Evolutionary conservation across 2,329 filamentous ascomycete genomes (phyloP).

Genomic region (Pyrenophora seminiperda): DNA sequence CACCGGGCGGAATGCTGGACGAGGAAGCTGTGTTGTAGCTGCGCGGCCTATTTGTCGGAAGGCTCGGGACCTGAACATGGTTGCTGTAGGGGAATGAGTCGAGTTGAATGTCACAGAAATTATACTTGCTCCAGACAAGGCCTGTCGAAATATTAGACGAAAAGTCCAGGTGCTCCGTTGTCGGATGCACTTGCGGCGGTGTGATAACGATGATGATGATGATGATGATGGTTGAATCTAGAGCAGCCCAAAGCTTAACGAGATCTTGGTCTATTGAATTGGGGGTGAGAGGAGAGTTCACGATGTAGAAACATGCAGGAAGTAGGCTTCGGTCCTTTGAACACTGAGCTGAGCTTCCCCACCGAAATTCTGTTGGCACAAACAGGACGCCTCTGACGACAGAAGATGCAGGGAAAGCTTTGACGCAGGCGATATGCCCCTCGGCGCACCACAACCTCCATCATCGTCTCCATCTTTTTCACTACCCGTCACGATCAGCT

Average conservation of each 20-base stretch:
- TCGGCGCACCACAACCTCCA: slow-evolving; percentile 9
- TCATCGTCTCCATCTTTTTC: slow-evolving; percentile 29
- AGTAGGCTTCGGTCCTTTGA: slow-evolving; percentile 15
- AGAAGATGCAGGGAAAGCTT: slow-evolving; percentile 29
- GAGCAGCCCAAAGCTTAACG: slow-evolving; percentile 13
- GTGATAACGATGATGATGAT: too few relatives aligned
- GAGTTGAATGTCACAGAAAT: not conserved
- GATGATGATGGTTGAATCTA: slow-evolving; percentile 8
- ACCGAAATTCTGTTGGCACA: slow-evolving; percentile 19
- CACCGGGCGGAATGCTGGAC: slow-evolving; percentile 25
- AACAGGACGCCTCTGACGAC: slow-evolving; percentile 31
- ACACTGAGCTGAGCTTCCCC: slow-evolving; percentile 21
- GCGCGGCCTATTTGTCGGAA: slow-evolving; percentile 40
- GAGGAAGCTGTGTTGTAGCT: slow-evolving; percentile 35
- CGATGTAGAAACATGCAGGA: slow-evolving; percentile 14
- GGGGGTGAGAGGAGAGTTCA: slow-evolving; percentile 5
- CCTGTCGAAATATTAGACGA: slow-evolving; percentile 10
- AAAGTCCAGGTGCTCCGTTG: not conserved
- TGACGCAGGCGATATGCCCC: slow-evolving; percentile 18
- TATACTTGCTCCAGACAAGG: not conserved
- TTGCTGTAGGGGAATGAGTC: slow-evolving; percentile 9
- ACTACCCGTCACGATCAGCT: slow-evolving; percentile 20
- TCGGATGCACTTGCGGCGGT: not conserved
- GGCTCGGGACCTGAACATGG: slow-evolving; percentile 45
- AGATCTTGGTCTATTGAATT: slow-evolving; percentile 5